These are phyloP conservation scores for Kodamaea suecica DNA, from an alignment of 1,139 yeast genomes.

Conservation along the genomic window DNA sequence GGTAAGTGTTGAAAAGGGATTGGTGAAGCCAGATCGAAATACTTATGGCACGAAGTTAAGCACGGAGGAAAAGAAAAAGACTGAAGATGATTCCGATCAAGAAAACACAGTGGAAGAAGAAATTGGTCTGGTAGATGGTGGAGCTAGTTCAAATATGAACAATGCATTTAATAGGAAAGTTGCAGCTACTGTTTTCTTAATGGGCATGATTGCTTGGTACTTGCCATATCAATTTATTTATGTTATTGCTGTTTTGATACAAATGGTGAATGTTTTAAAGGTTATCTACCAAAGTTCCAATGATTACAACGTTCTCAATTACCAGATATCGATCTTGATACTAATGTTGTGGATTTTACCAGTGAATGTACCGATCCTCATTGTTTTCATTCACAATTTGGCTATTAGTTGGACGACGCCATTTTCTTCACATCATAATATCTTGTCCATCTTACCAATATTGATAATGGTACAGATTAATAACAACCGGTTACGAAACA, in stretches of 20 bases:
- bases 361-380: conserved; percentile 61
- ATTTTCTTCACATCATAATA: conserved; percentile 72
- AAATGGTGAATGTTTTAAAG: conserved; percentile 44
- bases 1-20: neutral
- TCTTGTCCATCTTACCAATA: conserved; percentile 64
- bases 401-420: conserved; percentile 72
- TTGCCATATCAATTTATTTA: conserved; percentile 81
- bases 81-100: neutral
- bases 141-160: no score
- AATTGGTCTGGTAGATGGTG: no score
- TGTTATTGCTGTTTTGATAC: conserved; percentile 54
- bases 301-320: conserved; percentile 36
- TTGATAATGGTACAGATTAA: conserved; percentile 49
- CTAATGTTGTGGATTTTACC: conserved; percentile 68
- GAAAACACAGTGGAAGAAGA: no score
- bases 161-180: conserved; percentile 4
- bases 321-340: conserved; percentile 52
- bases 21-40: no score
- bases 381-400: conserved; percentile 69
- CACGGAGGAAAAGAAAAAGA: neutral
- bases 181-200: conserved; percentile 34
- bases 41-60: no score
- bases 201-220: conserved; percentile 49
- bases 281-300: conserved; percentile 12
- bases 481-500: conserved; percentile 17